Evolutionary conservation across 2,329 filamentous ascomycete species (phyloP).

Genomic region (Botrytis aclada): DNA sequence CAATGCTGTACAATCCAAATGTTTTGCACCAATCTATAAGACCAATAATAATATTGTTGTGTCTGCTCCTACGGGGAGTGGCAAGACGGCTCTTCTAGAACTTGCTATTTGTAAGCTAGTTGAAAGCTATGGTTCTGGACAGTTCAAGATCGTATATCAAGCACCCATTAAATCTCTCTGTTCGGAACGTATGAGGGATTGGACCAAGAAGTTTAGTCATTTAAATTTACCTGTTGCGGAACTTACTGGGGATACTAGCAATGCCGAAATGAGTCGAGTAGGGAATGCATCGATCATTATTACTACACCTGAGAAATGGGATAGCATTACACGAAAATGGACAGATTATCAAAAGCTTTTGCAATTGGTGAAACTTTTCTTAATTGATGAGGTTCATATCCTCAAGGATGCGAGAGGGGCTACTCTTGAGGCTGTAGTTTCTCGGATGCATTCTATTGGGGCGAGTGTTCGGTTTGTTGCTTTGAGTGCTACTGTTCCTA

Average conservation of each 20-base stretch:
- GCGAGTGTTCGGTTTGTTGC: slow-evolving; percentile 76
- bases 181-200: slow-evolving; percentile 72
- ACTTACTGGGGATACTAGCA: slow-evolving; percentile 77
- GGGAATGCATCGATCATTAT: slow-evolving; percentile 77
- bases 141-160: slow-evolving; percentile 81
- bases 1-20: slow-evolving; percentile 81
- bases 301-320: slow-evolving; percentile 89
- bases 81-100: slow-evolving; percentile 80
- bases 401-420: slow-evolving; percentile 76
- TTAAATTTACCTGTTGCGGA: slow-evolving; percentile 70
- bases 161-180: slow-evolving; percentile 83
- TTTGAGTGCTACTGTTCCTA: slow-evolving; percentile 79
- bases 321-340: slow-evolving; percentile 85
- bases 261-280: slow-evolving; percentile 62
- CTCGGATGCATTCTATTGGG: slow-evolving; percentile 79
- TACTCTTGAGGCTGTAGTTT: slow-evolving; percentile 79
- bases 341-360: slow-evolving; percentile 73
- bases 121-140: slow-evolving; percentile 50
- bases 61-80: slow-evolving; percentile 79
- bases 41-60: slow-evolving; percentile 74
- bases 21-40: slow-evolving; percentile 63
- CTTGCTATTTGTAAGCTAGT: slow-evolving; percentile 75
- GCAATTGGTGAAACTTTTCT: slow-evolving; percentile 71
- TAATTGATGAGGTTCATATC: slow-evolving; percentile 87
- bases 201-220: slow-evolving; percentile 68